Percentiles rank a stretch among this genome's conserved stretches.
These are phyloP conservation scores for Sarocladium kiliense DNA, from an alignment of 2,329 filamentous ascomycete genomes.

Conservation along the genomic window DNA sequence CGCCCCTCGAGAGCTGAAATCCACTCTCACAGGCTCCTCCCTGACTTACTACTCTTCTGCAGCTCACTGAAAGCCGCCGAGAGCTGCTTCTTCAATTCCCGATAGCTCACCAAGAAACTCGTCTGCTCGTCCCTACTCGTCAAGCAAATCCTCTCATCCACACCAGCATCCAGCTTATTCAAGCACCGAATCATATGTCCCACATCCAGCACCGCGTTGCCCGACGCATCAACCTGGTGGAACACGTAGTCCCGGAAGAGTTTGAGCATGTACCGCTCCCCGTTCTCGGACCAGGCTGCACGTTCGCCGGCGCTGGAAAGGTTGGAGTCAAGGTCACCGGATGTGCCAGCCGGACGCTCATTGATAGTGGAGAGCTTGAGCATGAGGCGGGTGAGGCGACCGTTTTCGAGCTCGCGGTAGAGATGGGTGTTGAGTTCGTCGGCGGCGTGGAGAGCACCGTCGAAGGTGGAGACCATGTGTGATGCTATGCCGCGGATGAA, in stretches of 20 bases:
- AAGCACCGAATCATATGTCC: constrained; percentile 82
- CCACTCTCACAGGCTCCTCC: constrained; percentile 30
- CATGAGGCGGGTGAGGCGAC: constrained; percentile 72
- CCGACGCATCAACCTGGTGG: constrained; percentile 84
- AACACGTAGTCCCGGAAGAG: constrained; percentile 97
- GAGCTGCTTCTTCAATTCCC: constrained; percentile 71
- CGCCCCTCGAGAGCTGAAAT: too few species aligned
- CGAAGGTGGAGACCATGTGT: constrained; percentile 70
- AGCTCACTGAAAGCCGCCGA: constrained; percentile 54
- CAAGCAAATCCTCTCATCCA: constrained; percentile 78
- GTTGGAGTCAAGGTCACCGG: background rate
- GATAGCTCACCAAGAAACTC: constrained; percentile 82
- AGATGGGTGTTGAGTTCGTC: constrained; percentile 72
- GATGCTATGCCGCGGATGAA: constrained; percentile 74
- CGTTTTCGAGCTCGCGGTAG: constrained; percentile 82
- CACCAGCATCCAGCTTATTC: constrained; percentile 88
- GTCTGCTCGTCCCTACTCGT: constrained; percentile 89
- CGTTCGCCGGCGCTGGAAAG: background rate
- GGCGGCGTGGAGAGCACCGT: constrained; percentile 73
- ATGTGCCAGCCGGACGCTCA: constrained; percentile 57
- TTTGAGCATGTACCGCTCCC: constrained; percentile 87
- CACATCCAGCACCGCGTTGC: constrained; percentile 77
- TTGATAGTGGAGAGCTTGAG: constrained; percentile 82
- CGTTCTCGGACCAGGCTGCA: constrained; percentile 81
- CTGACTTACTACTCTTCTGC: constrained; percentile 38